Base-by-base conservation (phyloP, 116 monocot species). In the Papilionanthe hybrid region DNA sequence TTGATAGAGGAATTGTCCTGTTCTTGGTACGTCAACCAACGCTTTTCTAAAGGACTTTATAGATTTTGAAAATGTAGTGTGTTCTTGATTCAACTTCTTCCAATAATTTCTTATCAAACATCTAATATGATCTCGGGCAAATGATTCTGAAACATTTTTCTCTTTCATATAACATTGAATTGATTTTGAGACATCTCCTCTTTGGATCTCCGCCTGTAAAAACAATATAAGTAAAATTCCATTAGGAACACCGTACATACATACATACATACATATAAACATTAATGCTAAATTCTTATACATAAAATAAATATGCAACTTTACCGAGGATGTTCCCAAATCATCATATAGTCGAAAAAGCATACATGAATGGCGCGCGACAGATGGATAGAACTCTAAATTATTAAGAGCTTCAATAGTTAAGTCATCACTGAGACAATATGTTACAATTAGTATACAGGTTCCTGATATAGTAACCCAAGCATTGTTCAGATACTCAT, bases 131-230 rank as follows among this genome's bases (percentile, higher is more conserved):
- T 84, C 41, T 5, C 79, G 81, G 29, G 84, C 89, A 18, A 15
- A 22, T 27, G 10, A 25, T n/a, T 89, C 86, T 50, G 81, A 32
- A 29, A 80, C 81, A 7, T 28, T 41, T 19, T 78, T 74, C n/a
- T 78, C 41, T 47, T 86, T 76, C 88, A 88, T 88, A 44, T 81
- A 79, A 30, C 88, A 88, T 17, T 88, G 83, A 23, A 88, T 83
- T 42, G 83, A 73, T 81, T 78, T 83, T 2, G 77, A 7, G 17
- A 81, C 81, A 66, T 88, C 86, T 1, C 88, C 86, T 66, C 83
- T 80, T 12, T 75, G 32, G 1, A 85, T 25, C 79, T 88, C 88
- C 9, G 37, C 83, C 86, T 88, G n/a, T 28, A 75, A 22, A n/a
- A 22, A 53, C 25, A 25, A 27, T 49, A 11, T 12, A 49, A 25